Evolutionary conservation across 139 green algal species (phyloP), one percentile per base, ranked within the genome.

Genomic region (Penium margaritaceum): DNA sequence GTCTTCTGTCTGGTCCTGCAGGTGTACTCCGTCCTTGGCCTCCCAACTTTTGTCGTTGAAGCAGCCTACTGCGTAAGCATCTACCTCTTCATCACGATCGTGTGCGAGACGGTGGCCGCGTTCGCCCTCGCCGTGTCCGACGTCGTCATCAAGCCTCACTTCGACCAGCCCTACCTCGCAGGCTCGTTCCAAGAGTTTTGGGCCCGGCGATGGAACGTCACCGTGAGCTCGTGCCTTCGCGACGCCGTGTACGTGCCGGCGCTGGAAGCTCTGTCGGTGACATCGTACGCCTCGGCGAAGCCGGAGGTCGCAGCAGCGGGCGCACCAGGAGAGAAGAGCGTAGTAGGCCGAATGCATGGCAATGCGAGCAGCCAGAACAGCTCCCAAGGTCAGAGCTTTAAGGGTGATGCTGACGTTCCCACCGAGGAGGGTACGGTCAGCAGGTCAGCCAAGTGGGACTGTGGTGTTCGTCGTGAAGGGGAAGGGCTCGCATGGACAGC

Each of bases 181-280:
- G 44, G 57, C 12, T 77, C 70, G 61, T 34, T 77, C 32, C 27
- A 64, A 12, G 61, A 79, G 17, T 72, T 79, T 39, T 79, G 72
- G 72, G 9, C 72, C 14, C 60, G 61, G 19, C 60, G 72, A 5
- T 79, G 72, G 72, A 79, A 79, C 36, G 38, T 73, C 33, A 63
- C 43, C 72, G 65, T 73, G 37, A 79, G 72, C 62, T 3, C 34
- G 17, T 34, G 39, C 17, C 39, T 79, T n/a, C 53, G 72, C 36
- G 72, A 79, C n/a, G 19, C 62, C 9, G 51, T 79, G 15, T 79
- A 66, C 41, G 24, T 67, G n/a, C 72, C 72, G 38, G 7, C 51
- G 41, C 12, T 12, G 29, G 51, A 57, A 57, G 46, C 46, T 29
- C 19, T 29, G 24, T 57, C 12, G 6, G 46, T 21, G 12, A 4